Conservation (phyloP, 345 rosid genomes). For the Brassica incana region DNA sequence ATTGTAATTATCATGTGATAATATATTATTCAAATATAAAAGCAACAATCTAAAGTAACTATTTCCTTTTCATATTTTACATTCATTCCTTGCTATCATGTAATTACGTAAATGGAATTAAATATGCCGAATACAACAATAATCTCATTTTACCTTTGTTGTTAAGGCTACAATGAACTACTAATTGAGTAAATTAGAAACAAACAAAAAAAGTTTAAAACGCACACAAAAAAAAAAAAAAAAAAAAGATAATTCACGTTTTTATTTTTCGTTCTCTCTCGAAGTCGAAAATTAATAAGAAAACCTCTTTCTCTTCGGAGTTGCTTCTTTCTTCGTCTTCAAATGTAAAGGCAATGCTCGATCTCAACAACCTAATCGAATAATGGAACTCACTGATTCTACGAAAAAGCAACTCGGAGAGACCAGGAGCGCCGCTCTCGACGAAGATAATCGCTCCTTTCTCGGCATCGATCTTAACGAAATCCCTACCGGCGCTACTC, state of each 20-base stretch:
- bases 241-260: conserved; percentile 25
- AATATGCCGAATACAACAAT: background rate
- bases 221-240: background rate
- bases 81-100: background rate
- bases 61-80: background rate
- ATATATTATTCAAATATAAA: background rate
- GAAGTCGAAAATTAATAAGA: conserved; percentile 22
- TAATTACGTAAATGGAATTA: background rate
- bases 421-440: conserved; percentile 14
- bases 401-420: conserved; percentile 30
- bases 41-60: background rate
- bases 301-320: conserved; percentile 28
- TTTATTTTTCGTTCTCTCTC: conserved; percentile 16
- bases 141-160: background rate
- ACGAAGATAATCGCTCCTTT: conserved; percentile 61
- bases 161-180: background rate
- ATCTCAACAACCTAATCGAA: conserved; percentile 35
- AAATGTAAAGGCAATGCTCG: conserved; percentile 40
- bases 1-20: background rate
- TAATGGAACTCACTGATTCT: conserved; percentile 54
- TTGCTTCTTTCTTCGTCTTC: conserved; percentile 22
- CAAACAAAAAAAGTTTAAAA: background rate
- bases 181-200: background rate
- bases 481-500: conserved; percentile 69
- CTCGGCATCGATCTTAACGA: conserved; percentile 95